phyloP scores from a whole-genome alignment of 768 basidiomycete genomes.

The Suillus weaverae region DNA sequence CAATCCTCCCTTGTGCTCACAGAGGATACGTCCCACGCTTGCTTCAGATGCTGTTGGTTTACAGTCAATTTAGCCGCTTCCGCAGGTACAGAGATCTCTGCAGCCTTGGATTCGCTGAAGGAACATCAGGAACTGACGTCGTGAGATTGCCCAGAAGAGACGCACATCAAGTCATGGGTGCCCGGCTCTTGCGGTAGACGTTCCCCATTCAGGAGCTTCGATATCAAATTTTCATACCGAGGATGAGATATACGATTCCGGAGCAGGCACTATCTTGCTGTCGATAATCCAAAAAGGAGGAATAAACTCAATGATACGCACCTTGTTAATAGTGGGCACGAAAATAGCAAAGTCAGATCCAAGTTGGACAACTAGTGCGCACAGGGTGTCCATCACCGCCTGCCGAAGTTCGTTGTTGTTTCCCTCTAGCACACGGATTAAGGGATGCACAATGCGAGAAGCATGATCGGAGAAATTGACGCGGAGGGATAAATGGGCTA shows the following conservation, averaged over 20 bases:
- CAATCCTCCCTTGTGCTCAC: constrained; percentile 83
- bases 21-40: constrained; percentile 90
- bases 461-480: constrained; percentile 99
- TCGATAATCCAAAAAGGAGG: constrained; percentile 5
- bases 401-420: constrained; percentile 77
- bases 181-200: constrained; percentile 84
- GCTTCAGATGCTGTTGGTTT: constrained; percentile 96
- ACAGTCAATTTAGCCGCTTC: constrained; percentile 89
- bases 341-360: constrained; percentile 98
- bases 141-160: constrained; percentile 12
- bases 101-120: constrained; percentile 57
- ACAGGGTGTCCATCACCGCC: constrained; percentile 91
- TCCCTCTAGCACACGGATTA: constrained; percentile 80
- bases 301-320: constrained; percentile 24
- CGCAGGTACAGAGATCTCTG: constrained; percentile 79
- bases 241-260: constrained; percentile 76
- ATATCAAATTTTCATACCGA: constrained; percentile 85
- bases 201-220: constrained; percentile 89
- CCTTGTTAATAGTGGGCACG: constrained; percentile 96
- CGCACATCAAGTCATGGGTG: constrained; percentile 66
- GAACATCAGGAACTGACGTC: constrained; percentile 18
- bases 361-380: constrained; percentile 88
- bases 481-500: constrained; percentile 84
- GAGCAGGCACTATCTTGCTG: constrained; percentile 58
- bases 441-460: constrained; percentile 93